phyloP scores from a whole-genome alignment of 2,329 filamentous ascomycete genomes.

The Claviceps sp. region DNA sequence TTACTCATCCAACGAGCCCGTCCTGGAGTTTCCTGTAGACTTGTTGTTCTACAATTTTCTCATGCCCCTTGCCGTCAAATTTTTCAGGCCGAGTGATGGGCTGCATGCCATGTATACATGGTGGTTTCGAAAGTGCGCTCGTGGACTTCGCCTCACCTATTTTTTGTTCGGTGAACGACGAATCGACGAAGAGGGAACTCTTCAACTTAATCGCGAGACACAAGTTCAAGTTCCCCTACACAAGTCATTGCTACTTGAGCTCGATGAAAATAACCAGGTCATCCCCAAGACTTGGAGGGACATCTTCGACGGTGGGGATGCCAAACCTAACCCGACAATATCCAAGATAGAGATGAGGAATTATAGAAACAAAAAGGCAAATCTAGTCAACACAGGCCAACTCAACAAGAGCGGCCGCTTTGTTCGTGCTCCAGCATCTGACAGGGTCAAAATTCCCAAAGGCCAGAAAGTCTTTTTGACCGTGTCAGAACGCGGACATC shows the following conservation, averaged over 20 bases:
- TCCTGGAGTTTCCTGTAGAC: conserved; percentile 88
- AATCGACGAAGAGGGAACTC: conserved; percentile 66
- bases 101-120: conserved; percentile 80
- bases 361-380: conserved; percentile 26
- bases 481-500: conserved; percentile 51
- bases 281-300: conserved; percentile 44
- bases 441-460: conserved; percentile 89
- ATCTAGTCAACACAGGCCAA: conserved; percentile 34
- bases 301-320: conserved; percentile 34
- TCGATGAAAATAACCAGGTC: conserved; percentile 28
- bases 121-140: conserved; percentile 88
- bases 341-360: conserved; percentile 21
- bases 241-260: conserved; percentile 32
- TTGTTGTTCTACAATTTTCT: conserved; percentile 94
- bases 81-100: conserved; percentile 73
- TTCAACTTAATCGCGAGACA: conserved; percentile 31
- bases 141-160: conserved; percentile 67
- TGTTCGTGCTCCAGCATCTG: conserved; percentile 84
- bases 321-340: conserved; percentile 26
- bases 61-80: conserved; percentile 73
- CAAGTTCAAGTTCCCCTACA: conserved; percentile 22
- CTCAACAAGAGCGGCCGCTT: conserved; percentile 64
- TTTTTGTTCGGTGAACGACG: conserved; percentile 83
- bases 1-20: conserved; percentile 84
- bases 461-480: conserved; percentile 68